Percentiles rank a stretch among this genome's conserved stretches.
These are phyloP conservation scores for Metarhizium humberi DNA, from an alignment of 2,329 filamentous ascomycete genomes.

Conservation along the genomic window DNA sequence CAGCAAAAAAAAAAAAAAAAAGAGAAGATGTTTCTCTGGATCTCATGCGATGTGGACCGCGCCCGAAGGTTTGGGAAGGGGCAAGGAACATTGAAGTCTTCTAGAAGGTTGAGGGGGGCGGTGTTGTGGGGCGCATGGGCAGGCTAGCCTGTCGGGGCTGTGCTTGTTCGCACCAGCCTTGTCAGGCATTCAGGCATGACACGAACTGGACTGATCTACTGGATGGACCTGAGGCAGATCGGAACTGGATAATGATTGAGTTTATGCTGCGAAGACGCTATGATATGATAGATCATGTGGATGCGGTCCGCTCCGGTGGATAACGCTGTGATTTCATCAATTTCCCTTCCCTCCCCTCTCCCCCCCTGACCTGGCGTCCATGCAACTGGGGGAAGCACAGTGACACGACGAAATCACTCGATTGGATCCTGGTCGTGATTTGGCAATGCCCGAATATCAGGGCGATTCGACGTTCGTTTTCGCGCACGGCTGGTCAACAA, in stretches of 20 bases:
- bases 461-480: conserved; percentile 14
- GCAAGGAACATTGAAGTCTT: background rate
- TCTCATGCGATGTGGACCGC: background rate
- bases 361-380: background rate
- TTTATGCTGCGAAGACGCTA: background rate
- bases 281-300: background rate
- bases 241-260: background rate
- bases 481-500: background rate
- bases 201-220: background rate
- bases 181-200: background rate
- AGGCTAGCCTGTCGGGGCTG: background rate
- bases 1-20: no score
- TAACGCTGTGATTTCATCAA: background rate
- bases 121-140: background rate
- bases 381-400: background rate
- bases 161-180: conserved; percentile 5
- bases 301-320: background rate
- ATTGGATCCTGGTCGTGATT: conserved; percentile 24
- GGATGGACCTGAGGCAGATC: background rate
- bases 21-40: background rate
- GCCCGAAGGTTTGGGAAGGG: no score
- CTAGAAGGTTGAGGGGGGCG: background rate
- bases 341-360: background rate
- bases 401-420: conserved; percentile 10
- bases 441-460: conserved; percentile 23